Evolutionary conservation across 305 asterid genomes (phyloP), one percentile per base, ranked within the genome.

Genomic region (Petunia hybrid): DNA sequence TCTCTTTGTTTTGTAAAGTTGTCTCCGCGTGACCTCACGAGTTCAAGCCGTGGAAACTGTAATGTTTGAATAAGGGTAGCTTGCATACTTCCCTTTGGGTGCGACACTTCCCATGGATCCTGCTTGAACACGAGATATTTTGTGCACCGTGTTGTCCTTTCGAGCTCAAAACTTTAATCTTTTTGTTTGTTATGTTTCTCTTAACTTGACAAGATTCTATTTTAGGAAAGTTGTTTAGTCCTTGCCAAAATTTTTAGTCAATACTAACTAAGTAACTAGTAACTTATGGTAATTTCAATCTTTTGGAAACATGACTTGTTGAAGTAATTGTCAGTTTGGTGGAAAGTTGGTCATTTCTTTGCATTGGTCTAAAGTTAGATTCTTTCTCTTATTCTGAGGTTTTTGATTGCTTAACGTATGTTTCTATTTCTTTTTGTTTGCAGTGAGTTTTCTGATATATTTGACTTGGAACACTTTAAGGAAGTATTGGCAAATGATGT

Each of bases 381-480:
- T 55, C 22, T 10, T 22, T 45, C 16, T 59, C 55, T 59, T 31
- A 71, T 71, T 71, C 16, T 71, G 45, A n/a, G 81, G 4, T 42
- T 41, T 77, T 77, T 61, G 61, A 77, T 77, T 77, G 22, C 70
- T 41, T 61, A 43, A 16, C 68, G 57, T 31, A 43, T 43, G 70
- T 61, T 69, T 14, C 36, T 80, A 31, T 77, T 51, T 46, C 35
- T 45, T 62, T 57, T n/a, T 41, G 64, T 79, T 65, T 87, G 92
- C 98, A 95, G 98, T 90, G 98, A 95, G 80, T 94, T 94, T 85
- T 87, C 94, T 36, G 99, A 95, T 76, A 93, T 95, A 83, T 95
- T 95, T 83, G 97, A 95, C 80, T 82, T 95, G 92, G 98, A 90
- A 4, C 97, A 95, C 82, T 95, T 93, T 95, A 95, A 95, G 87